Conservation (phyloP, 768 basidiomycete species). For the Gloeopeniophorella convolvens region DNA sequence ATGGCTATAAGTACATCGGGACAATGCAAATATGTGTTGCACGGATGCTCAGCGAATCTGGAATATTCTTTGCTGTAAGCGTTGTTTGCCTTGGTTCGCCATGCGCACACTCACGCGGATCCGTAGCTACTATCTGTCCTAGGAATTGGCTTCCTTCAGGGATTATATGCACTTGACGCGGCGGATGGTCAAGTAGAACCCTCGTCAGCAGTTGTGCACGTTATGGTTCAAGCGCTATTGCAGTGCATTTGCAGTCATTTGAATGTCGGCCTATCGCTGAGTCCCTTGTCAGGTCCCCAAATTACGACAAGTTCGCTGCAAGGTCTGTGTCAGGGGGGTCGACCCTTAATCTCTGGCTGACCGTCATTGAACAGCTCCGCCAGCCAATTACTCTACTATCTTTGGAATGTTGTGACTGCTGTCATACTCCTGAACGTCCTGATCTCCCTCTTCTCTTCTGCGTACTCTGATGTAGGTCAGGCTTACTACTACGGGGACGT, state of each 20-base stretch:
- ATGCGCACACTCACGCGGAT: slow-evolving; percentile 1
- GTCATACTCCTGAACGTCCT: slow-evolving; percentile 88
- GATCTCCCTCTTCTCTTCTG: slow-evolving; percentile 92
- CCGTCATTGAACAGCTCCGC: slow-evolving; percentile 33
- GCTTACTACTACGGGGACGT: background rate
- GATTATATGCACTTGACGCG: slow-evolving; percentile 83
- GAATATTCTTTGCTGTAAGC: slow-evolving; percentile 80
- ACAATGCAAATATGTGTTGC: slow-evolving; percentile 93
- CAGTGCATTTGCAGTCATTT: slow-evolving; percentile 40
- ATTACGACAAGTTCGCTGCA: slow-evolving; percentile 9
- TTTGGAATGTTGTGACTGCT: slow-evolving; percentile 81
- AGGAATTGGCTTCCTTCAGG: slow-evolving; percentile 79
- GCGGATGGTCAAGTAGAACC: slow-evolving; percentile 59
- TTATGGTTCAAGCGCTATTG: slow-evolving; percentile 75
- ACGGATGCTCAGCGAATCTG: slow-evolving; percentile 89
- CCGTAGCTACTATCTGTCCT: slow-evolving; percentile 72
- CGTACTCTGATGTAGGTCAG: slow-evolving; percentile 74
- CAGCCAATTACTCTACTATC: slow-evolving; percentile 70
- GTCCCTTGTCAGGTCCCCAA: background rate
- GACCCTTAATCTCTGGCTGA: background rate
- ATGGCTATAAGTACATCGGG: slow-evolving; percentile 83
- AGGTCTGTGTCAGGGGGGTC: slow-evolving; percentile 11
- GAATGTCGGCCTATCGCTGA: background rate
- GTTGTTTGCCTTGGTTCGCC: background rate
- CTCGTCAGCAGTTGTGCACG: slow-evolving; percentile 42